phyloP scores from a whole-genome alignment of 331 rosid genomes.

The Pyrus hybrid region DNA sequence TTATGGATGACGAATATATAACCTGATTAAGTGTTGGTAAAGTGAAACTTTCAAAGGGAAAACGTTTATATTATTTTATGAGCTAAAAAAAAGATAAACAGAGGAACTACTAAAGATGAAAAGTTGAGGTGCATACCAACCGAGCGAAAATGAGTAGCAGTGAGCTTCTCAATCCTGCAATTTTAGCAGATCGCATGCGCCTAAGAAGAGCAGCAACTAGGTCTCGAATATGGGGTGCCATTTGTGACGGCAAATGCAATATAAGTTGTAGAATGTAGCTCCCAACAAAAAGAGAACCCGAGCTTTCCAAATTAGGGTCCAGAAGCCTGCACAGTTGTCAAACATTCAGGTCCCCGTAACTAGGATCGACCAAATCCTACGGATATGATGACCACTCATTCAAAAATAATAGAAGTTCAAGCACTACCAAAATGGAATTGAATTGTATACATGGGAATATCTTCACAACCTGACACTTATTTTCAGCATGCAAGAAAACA shows the following conservation, averaged over 20 bases:
- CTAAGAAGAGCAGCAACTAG: constrained; percentile 81
- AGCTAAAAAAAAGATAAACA: background rate
- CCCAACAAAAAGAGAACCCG: constrained; percentile 96
- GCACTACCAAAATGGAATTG: background rate
- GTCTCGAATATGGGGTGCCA: constrained; percentile 71
- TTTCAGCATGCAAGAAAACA: background rate
- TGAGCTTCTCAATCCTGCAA: constrained; percentile 62
- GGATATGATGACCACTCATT: background rate
- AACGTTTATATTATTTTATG: background rate
- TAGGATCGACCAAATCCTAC: background rate
- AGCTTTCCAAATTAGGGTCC: constrained; percentile 82
- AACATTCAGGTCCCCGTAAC: constrained; percentile 9
- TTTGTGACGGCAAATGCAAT: constrained; percentile 81
- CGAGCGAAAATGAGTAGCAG: constrained; percentile 81
- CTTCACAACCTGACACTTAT: background rate
- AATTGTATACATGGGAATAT: background rate
- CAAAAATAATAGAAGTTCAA: background rate
- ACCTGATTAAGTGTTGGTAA: background rate
- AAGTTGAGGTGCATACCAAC: constrained; percentile 44
- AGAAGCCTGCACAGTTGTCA: constrained; percentile 55
- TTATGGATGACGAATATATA: background rate
- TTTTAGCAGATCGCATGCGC: constrained; percentile 84
- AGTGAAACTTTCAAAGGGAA: background rate
- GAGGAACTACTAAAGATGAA: background rate
- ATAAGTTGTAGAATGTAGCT: constrained; percentile 84